Evolutionary conservation across 2,329 filamentous ascomycete genomes (phyloP).

Genomic region (Cladosporium sp.): DNA sequence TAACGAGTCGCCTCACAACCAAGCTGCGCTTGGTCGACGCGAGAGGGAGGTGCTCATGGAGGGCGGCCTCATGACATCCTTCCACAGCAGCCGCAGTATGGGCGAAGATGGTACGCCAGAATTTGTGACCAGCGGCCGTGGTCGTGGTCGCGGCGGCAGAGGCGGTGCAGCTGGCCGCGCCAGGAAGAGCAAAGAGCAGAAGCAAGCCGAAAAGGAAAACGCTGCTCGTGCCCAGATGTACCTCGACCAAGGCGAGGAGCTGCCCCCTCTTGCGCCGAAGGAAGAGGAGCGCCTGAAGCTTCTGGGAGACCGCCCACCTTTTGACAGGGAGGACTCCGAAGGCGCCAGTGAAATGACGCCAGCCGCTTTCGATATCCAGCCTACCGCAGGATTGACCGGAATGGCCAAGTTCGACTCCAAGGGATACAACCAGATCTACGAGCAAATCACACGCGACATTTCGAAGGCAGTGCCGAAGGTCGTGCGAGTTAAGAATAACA

Average conservation of each 20-base stretch:
- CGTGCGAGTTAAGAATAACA: constrained; percentile 78
- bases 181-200: constrained; percentile 79
- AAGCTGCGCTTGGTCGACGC: constrained; percentile 22
- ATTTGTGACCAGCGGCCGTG: constrained; percentile 30
- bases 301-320: constrained; percentile 10
- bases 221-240: constrained; percentile 85
- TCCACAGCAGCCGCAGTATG: constrained; percentile 46
- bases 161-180: constrained; percentile 49
- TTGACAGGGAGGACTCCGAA: constrained; percentile 36
- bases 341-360: constrained; percentile 54
- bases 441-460: constrained; percentile 94
- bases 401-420: constrained; percentile 32
- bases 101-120: constrained; percentile 27
- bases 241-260: constrained; percentile 69
- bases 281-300: constrained; percentile 44
- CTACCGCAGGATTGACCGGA: constrained; percentile 26
- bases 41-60: constrained; percentile 65
- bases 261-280: constrained; percentile 55
- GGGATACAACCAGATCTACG: constrained; percentile 92
- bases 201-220: constrained; percentile 63
- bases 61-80: constrained; percentile 78
- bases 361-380: constrained; percentile 23
- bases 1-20: constrained; percentile 53
- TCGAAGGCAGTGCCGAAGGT: constrained; percentile 90
- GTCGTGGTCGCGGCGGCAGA: constrained; percentile 40